Base-by-base conservation (phyloP, 1,284 basidiomycete species). In the Ustilago sp. region DNA sequence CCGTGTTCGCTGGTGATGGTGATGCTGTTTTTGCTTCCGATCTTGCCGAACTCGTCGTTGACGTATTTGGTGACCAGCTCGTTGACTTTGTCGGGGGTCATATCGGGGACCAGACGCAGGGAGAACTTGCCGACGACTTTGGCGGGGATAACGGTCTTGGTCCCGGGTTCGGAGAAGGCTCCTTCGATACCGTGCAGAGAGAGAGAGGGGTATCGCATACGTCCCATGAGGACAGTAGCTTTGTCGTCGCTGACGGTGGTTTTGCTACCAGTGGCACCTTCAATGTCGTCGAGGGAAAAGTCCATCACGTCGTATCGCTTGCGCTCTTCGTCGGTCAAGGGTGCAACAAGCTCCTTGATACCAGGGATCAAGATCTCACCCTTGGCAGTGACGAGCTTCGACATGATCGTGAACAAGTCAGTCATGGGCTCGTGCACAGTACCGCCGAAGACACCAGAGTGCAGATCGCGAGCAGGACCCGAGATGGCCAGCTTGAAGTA, bases 171-270 rank as follows among this genome's bases (percentile, higher is more conserved):
- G 12, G 91, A 93, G 89, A 98, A 98, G 5, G 95, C 97, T 63
- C 97, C 96, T 87, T 98, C 94, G 83, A 99, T 96, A 32, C 96
- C 97, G 87, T 99, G 96, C 17, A 99, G 88, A 4, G 94, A 96
- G 68, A 99, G 89, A 71, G 92, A 93, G 1, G 95, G 94, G 87
- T 91, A 90, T 56, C 88, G 74, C 83, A 85, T 82, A 79, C 94
- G 91, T 39, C 91, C 93, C 94, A 96, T 97, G 55, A 97, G 88
- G 5, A 93, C 92, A n/a, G 89, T 88, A 36, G 92, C 90, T 86
- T 95, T 95, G 87, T 96, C 92, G 11, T 90, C 88, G 4, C 91
- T 92, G 55, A 98, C 86, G 0, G 93, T 92, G 70, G 93, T 92
- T 68, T 90, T 83, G 35, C 89, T 93, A 36, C 95, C 95, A 13